Percentiles rank a stretch among this genome's conserved stretches.
Evolutionary conservation across 495 filamentous ascomycete genomes (phyloP).

Genomic region (Viridothelium virens): DNA sequence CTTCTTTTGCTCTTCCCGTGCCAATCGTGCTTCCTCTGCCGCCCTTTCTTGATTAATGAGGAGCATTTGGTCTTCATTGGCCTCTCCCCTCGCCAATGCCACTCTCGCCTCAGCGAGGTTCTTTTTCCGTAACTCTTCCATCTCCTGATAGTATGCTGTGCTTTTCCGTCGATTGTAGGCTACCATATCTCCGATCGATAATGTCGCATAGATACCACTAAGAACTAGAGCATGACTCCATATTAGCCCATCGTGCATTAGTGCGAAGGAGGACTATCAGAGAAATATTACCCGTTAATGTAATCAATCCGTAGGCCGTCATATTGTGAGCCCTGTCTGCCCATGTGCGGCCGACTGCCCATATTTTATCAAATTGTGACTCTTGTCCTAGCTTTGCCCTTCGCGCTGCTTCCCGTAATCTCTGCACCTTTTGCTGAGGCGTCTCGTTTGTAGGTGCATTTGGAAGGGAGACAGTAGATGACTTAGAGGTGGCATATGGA

Average conservation of each 20-base stretch:
- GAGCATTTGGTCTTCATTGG: slow-evolving; percentile 28
- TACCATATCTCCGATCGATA: slow-evolving; percentile 79
- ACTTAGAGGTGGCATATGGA: slow-evolving; percentile 58
- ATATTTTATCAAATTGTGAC: slow-evolving; percentile 58
- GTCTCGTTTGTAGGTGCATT: slow-evolving; percentile 54
- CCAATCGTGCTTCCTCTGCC: slow-evolving; percentile 22
- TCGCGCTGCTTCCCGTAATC: slow-evolving; percentile 72
- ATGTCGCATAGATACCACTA: slow-evolving; percentile 63
- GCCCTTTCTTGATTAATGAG: slow-evolving; percentile 32
- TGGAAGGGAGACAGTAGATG: slow-evolving; percentile 29
- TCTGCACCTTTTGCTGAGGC: slow-evolving; percentile 78
- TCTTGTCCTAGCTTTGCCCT: slow-evolving; percentile 58
- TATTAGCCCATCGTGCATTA: slow-evolving; percentile 10
- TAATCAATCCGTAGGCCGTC: slow-evolving; percentile 67
- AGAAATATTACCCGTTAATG: slow-evolving; percentile 59
- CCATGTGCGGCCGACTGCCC: slow-evolving; percentile 59
- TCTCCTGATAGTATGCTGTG: slow-evolving; percentile 29
- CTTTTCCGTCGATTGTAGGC: slow-evolving; percentile 68
- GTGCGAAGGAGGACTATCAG: background rate
- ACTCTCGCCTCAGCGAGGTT: slow-evolving; percentile 26
- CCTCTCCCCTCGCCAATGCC: slow-evolving; percentile 24
- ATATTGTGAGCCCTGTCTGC: slow-evolving; percentile 79
- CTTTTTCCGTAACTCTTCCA: slow-evolving; percentile 26
- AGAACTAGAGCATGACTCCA: slow-evolving; percentile 46
- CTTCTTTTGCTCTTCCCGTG: slow-evolving; percentile 20